These are phyloP conservation scores for Dryas alaskensis DNA, from an alignment of 306 rosid genomes.

Conservation along the genomic window DNA sequence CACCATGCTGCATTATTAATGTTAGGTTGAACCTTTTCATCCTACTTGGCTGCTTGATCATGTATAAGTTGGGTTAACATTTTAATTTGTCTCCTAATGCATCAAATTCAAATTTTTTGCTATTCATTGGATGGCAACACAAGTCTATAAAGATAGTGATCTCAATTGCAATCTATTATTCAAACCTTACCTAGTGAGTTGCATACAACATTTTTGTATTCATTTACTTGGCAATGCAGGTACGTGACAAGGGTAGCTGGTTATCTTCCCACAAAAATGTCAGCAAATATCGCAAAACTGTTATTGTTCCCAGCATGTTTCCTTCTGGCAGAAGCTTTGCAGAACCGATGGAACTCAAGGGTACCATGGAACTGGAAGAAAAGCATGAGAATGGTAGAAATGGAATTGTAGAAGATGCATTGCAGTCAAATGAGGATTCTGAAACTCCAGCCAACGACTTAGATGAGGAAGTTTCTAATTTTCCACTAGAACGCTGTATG, in stretches of 20 bases:
- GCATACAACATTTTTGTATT: background rate
- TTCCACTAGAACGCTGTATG: slow-evolving; percentile 82
- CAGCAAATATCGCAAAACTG: slow-evolving; percentile 56
- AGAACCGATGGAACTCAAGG: slow-evolving; percentile 30
- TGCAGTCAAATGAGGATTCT: slow-evolving; percentile 35
- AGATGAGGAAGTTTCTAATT: slow-evolving; percentile 61
- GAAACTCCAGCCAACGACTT: slow-evolving; percentile 27
- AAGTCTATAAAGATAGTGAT: background rate
- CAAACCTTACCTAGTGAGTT: background rate
- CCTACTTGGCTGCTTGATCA: background rate
- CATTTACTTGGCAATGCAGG: slow-evolving; percentile 48
- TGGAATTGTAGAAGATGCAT: slow-evolving; percentile 44
- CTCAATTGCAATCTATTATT: background rate
- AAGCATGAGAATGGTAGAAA: slow-evolving; percentile 32
- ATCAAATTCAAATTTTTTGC: background rate
- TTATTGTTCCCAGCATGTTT: slow-evolving; percentile 70
- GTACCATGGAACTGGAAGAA: slow-evolving; percentile 36
- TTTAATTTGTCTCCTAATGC: background rate
- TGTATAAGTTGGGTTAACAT: background rate
- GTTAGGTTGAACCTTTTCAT: background rate
- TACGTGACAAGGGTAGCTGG: slow-evolving; percentile 78
- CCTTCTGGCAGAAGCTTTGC: slow-evolving; percentile 66
- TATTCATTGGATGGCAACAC: background rate
- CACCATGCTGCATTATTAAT: background rate
- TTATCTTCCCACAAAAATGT: slow-evolving; percentile 64